phyloP scores from a whole-genome alignment of 2,329 filamentous ascomycete genomes.

The Paecilomyces dactylethromorphus region DNA sequence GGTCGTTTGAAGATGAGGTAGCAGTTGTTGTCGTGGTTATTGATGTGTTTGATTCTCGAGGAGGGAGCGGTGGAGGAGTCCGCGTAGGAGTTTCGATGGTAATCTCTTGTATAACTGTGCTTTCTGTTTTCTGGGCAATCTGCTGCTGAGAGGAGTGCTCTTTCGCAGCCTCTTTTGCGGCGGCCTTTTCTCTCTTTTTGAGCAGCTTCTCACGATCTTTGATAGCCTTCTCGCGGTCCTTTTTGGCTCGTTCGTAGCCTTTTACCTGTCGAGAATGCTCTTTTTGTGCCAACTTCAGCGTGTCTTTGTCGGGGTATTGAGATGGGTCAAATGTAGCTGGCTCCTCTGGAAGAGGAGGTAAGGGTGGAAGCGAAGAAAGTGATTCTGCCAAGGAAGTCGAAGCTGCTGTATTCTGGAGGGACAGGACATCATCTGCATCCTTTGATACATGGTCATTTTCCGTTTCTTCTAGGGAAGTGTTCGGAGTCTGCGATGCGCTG shows the following conservation, averaged over 20 bases:
- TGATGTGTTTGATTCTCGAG: not conserved
- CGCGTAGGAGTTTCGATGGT: not conserved
- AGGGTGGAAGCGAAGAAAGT: conserved; percentile 43
- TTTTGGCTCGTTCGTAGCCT: conserved; percentile 59
- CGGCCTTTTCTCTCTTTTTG: conserved; percentile 14
- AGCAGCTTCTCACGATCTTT: conserved; percentile 18
- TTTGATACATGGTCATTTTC: not conserved
- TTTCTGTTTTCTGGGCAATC: conserved; percentile 17
- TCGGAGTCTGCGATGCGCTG: not conserved
- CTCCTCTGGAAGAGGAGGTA: conserved; percentile 48
- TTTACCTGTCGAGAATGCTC: conserved; percentile 59
- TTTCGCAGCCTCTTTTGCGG: conserved; percentile 22
- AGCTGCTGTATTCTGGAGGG: not conserved
- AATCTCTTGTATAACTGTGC: conserved; percentile 8
- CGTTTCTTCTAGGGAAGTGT: not conserved
- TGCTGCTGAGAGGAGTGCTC: conserved; percentile 9
- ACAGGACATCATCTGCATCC: not conserved
- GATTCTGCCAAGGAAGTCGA: conserved; percentile 4
- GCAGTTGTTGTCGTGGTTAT: not conserved
- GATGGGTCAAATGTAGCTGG: conserved; percentile 53
- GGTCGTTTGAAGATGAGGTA: not conserved
- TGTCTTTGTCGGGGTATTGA: conserved; percentile 56
- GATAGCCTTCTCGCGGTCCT: conserved; percentile 59
- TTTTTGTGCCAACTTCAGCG: conserved; percentile 62
- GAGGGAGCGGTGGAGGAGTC: not conserved